Percentiles rank a stretch among this genome's conserved stretches.
phyloP scores from a whole-genome alignment of 805 yeast genomes.

The Millerozyma acaciae region DNA sequence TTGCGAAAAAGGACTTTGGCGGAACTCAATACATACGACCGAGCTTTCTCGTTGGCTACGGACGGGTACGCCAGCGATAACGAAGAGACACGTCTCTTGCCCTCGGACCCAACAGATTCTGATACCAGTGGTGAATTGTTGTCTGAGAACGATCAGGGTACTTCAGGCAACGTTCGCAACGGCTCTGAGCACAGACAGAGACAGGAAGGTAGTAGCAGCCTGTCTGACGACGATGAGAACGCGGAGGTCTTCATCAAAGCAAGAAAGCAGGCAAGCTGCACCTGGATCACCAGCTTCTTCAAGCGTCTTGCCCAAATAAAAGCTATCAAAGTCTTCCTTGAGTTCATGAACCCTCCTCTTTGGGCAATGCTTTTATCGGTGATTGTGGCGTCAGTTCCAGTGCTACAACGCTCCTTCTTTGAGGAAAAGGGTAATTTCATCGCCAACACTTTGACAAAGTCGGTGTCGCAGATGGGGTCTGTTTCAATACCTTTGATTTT shows the following conservation, averaged over 20 bases:
- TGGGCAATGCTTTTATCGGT: slow-evolving; percentile 72
- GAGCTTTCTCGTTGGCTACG: background rate
- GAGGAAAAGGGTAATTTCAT: slow-evolving; percentile 52
- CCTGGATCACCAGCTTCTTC: too few species aligned
- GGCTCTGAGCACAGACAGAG: too few species aligned
- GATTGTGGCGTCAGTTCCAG: slow-evolving; percentile 63
- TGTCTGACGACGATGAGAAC: too few species aligned
- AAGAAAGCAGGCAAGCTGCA: too few species aligned
- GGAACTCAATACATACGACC: slow-evolving; percentile 27
- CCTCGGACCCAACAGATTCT: too few species aligned
- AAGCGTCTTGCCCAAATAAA: slow-evolving; percentile 4
- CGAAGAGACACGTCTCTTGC: background rate
- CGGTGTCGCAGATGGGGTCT: slow-evolving; percentile 63
- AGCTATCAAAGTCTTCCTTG: slow-evolving; percentile 21
- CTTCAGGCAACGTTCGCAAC: too few species aligned
- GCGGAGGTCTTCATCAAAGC: too few species aligned
- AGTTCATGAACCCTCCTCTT: slow-evolving; percentile 76
- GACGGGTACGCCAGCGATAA: background rate
- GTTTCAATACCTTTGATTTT: slow-evolving; percentile 76
- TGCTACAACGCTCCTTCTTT: slow-evolving; percentile 54
- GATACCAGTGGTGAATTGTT: too few species aligned
- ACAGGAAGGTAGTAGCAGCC: too few species aligned
- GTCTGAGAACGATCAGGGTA: too few species aligned
- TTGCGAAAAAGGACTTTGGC: slow-evolving; percentile 47
- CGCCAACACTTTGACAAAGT: slow-evolving; percentile 59